Conservation (phyloP, 1,284 basidiomycete species). For the Ceratobasidium sp. region DNA sequence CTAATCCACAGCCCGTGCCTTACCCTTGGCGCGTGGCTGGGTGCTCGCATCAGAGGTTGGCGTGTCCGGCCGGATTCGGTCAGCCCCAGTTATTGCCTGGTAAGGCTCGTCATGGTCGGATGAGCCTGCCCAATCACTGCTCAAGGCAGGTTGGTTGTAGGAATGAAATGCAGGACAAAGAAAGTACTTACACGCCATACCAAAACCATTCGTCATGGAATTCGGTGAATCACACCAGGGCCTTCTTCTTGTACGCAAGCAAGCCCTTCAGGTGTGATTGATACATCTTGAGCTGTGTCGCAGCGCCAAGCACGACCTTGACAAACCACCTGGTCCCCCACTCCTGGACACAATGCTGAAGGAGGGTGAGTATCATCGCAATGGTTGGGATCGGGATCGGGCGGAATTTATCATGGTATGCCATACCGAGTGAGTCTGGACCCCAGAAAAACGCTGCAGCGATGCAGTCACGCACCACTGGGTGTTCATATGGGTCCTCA, state of each 20-base stretch:
- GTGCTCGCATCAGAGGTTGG: background rate
- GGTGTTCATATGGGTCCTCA: background rate
- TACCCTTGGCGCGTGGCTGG: background rate
- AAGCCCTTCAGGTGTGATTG: conserved; percentile 8
- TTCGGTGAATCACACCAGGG: background rate
- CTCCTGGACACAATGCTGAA: conserved; percentile 6
- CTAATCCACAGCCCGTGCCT: too few species aligned
- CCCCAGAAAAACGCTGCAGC: background rate
- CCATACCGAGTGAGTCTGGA: background rate
- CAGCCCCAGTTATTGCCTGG: conserved; percentile 12
- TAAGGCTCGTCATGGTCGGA: background rate
- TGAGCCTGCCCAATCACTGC: background rate
- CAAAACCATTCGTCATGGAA: conserved; percentile 6
- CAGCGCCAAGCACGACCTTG: background rate
- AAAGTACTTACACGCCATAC: conserved; percentile 14
- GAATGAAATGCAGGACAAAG: background rate
- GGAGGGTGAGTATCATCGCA: conserved; percentile 12
- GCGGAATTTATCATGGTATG: conserved; percentile 5
- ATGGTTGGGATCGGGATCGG: background rate
- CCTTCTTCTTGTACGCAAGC: background rate
- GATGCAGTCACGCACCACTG: background rate
- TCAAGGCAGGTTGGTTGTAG: background rate
- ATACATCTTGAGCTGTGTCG: background rate
- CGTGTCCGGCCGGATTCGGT: conserved; percentile 10
- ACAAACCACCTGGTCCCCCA: background rate